Evolutionary conservation across 164 flowering plant genomes (phyloP).

Genomic region (Sextonia rubra): DNA sequence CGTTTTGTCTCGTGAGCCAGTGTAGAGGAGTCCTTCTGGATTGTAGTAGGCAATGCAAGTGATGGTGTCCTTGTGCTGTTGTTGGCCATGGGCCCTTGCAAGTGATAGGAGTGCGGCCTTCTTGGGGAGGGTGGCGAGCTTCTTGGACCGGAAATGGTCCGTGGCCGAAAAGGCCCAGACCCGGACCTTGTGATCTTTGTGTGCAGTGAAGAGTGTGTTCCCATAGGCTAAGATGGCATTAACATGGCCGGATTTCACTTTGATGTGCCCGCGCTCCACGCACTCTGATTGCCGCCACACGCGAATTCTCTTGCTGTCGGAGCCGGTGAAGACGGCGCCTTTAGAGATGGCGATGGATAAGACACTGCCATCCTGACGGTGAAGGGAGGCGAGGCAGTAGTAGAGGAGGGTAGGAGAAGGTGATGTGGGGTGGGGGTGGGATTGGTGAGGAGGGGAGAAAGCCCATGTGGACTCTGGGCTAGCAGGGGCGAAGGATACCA

Average conservation of each 20-base stretch:
- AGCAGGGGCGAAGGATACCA: conserved; percentile 2
- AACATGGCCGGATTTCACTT: conserved; percentile 25
- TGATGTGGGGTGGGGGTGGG: conserved; percentile 11
- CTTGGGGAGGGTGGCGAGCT: conserved; percentile 18
- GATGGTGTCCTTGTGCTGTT: conserved; percentile 32
- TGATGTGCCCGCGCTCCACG: conserved; percentile 28
- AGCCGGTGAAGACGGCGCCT: conserved; percentile 36
- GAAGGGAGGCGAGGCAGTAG: conserved; percentile 35
- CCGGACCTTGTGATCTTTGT: conserved; percentile 31
- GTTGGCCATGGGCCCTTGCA: conserved; percentile 13
- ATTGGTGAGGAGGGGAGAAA: conserved; percentile 19
- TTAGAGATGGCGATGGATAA: conserved; percentile 30
- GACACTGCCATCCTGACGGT: conserved; percentile 36
- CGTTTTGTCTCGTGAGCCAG: conserved; percentile 34
- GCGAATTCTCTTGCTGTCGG: conserved; percentile 33
- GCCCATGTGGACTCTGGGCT: conserved; percentile 31
- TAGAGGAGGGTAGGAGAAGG: conserved; percentile 28
- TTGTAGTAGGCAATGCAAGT: conserved; percentile 45
- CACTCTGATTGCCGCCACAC: conserved; percentile 43
- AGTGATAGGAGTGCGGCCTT: conserved; percentile 6
- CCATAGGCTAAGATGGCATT: conserved; percentile 33
- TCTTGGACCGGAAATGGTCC: conserved; percentile 11
- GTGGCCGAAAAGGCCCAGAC: conserved; percentile 25
- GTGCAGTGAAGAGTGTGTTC: conserved; percentile 30
- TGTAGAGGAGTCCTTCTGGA: conserved; percentile 29